Conservation (phyloP, 345 rosid species). For the Lenwebbia sp. region DNA sequence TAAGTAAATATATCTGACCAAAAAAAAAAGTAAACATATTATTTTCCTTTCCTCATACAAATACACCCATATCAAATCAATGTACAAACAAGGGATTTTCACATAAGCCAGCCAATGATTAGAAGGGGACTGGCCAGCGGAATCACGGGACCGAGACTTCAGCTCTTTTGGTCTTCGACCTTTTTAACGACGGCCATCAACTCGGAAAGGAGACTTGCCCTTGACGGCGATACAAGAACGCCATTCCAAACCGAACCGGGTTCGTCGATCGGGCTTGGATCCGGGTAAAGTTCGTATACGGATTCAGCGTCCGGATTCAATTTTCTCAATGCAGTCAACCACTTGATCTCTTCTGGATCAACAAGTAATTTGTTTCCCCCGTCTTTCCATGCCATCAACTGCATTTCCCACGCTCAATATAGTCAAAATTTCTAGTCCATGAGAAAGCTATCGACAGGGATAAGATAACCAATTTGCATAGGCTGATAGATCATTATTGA, state of each 20-base stretch:
- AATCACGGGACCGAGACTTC: neutral
- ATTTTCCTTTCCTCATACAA: neutral
- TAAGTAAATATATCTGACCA: no score
- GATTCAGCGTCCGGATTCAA: conserved; percentile 56
- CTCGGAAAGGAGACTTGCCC: conserved; percentile 31
- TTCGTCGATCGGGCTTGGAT: conserved; percentile 20
- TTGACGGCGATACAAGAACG: conserved; percentile 30
- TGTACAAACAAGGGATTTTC: neutral
- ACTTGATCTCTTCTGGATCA: conserved; percentile 49
- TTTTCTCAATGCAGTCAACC: conserved; percentile 28
- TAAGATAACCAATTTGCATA: neutral
- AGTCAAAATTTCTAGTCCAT: neutral
- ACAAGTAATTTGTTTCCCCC: conserved; percentile 50
- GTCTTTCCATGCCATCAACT: conserved; percentile 90
- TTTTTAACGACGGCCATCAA: conserved; percentile 24
- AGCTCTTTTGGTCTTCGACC: conserved; percentile 18
- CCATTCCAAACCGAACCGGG: conserved; percentile 68
- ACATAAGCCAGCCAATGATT: neutral
- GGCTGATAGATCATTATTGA: neutral
- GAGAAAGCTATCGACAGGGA: neutral
- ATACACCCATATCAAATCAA: neutral
- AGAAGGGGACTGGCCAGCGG: neutral
- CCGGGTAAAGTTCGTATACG: conserved; percentile 49
- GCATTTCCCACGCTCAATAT: neutral
- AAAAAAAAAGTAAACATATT: no score